phyloP scores from a whole-genome alignment of 169 alveolate species.

The Prorocentrum cordatum region DNA sequence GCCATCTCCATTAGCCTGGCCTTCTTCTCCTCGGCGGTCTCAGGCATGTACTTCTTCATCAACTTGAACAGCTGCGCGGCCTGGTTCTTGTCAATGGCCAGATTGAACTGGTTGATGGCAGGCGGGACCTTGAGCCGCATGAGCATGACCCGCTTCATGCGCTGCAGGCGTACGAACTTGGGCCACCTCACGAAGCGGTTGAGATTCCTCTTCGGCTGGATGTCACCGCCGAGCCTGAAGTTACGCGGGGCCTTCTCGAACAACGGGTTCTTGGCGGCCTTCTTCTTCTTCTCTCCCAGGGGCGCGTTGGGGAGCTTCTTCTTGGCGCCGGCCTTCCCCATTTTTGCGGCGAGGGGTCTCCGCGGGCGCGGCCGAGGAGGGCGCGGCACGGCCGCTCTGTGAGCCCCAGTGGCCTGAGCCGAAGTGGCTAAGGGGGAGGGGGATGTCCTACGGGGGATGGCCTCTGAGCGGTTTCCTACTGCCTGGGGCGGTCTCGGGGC shows the following conservation, averaged over 20 bases:
- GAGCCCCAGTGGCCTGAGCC: too few species aligned
- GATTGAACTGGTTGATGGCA: conserved; percentile 93
- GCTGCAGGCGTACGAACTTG: conserved; percentile 92
- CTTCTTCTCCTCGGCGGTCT: conserved; percentile 36
- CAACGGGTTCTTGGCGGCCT: conserved; percentile 60
- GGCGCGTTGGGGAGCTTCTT: conserved; percentile 51
- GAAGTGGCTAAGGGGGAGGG: too few species aligned
- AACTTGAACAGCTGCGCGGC: conserved; percentile 71
- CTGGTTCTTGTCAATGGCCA: conserved; percentile 93
- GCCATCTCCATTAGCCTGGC: conserved; percentile 40
- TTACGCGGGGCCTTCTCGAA: conserved; percentile 76
- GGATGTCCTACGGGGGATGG: too few species aligned
- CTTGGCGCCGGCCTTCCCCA: background rate
- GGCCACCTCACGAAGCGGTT: conserved; percentile 98
- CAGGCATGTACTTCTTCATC: conserved; percentile 58
- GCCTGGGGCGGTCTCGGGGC: too few species aligned
- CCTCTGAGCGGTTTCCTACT: too few species aligned
- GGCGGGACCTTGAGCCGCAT: conserved; percentile 98
- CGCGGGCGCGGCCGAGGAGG: too few species aligned
- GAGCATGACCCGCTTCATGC: conserved; percentile 94
- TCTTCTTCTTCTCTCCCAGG: conserved; percentile 38
- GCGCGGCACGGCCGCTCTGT: too few species aligned
- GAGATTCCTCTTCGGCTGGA: conserved; percentile 86
- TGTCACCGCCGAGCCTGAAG: conserved; percentile 87
- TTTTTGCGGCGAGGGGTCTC: too few species aligned